Conservation (phyloP, 164 flowering plant species). For the Cinnamomum chago region DNA sequence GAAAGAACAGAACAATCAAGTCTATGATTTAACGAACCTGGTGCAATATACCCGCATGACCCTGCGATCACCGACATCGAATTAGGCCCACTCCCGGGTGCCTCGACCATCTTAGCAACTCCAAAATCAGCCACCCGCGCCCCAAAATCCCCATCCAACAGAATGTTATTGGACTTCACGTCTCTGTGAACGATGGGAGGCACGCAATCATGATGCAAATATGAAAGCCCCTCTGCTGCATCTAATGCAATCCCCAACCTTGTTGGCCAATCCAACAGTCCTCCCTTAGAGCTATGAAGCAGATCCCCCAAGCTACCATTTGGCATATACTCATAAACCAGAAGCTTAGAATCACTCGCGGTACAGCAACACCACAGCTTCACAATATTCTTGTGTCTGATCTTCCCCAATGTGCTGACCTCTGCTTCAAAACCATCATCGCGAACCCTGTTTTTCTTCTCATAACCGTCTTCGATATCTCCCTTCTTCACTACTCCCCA, state of each 20-base stretch:
- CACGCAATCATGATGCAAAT: conserved; percentile 71
- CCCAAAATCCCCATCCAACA: conserved; percentile 54
- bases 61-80: conserved; percentile 73
- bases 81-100: conserved; percentile 28
- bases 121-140: conserved; percentile 75
- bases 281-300: conserved; percentile 49
- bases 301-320: conserved; percentile 77
- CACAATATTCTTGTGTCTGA: conserved; percentile 71
- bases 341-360: conserved; percentile 43
- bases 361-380: conserved; percentile 60
- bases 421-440: conserved; percentile 53
- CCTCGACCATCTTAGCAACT: conserved; percentile 49
- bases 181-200: conserved; percentile 76
- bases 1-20: not conserved
- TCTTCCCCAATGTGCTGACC: conserved; percentile 62
- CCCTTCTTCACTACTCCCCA: conserved; percentile 27
- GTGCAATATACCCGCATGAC: conserved; percentile 81
- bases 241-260: conserved; percentile 58
- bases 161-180: conserved; percentile 62
- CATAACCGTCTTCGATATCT: conserved; percentile 4
- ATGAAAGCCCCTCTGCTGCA: conserved; percentile 67
- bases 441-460: conserved; percentile 9
- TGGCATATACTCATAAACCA: conserved; percentile 72
- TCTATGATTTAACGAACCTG: conserved; percentile 39
- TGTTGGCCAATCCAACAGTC: conserved; percentile 54